Evolutionary conservation across 2,329 filamentous ascomycete species (phyloP).

Genomic region (Drechmeria coniospora): DNA sequence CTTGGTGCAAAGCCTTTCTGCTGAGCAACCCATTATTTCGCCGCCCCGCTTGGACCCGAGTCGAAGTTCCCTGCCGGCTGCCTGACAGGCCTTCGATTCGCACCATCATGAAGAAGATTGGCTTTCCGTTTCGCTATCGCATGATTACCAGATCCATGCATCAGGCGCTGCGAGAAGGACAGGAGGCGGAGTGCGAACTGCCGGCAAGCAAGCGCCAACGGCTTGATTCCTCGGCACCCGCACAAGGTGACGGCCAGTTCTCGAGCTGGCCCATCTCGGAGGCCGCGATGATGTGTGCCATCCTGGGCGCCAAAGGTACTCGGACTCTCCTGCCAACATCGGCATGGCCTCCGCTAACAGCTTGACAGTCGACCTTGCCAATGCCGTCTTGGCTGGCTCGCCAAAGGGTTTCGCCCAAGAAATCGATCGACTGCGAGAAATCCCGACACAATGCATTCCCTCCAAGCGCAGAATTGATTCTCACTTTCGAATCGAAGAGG

Average conservation of each 20-base stretch:
- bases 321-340: too few relatives aligned
- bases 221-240: conserved; percentile 1
- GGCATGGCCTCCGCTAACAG: conserved; percentile 6
- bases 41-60: conserved; percentile 1
- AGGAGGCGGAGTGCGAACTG: conserved; percentile 2
- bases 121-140: background rate
- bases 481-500: conserved; percentile 5
- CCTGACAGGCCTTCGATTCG: background rate
- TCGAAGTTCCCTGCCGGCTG: background rate
- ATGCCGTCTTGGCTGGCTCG: conserved; percentile 5
- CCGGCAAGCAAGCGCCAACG: conserved; percentile 2
- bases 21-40: background rate
- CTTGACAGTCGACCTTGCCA: conserved; percentile 11
- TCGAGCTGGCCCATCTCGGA: conserved; percentile 2
- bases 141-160: background rate
- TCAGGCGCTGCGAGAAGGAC: background rate
- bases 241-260: background rate
- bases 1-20: background rate
- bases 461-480: conserved; percentile 13
- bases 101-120: conserved; percentile 1
- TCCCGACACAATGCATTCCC: conserved; percentile 8
- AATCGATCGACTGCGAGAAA: background rate
- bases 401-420: conserved; percentile 1
- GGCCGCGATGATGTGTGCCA: conserved; percentile 3
- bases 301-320: conserved; percentile 16